Percentiles rank a stretch among this genome's conserved stretches.
Conservation (phyloP, 2,329 filamentous ascomycete species). For the Aspergillus intermedius region DNA sequence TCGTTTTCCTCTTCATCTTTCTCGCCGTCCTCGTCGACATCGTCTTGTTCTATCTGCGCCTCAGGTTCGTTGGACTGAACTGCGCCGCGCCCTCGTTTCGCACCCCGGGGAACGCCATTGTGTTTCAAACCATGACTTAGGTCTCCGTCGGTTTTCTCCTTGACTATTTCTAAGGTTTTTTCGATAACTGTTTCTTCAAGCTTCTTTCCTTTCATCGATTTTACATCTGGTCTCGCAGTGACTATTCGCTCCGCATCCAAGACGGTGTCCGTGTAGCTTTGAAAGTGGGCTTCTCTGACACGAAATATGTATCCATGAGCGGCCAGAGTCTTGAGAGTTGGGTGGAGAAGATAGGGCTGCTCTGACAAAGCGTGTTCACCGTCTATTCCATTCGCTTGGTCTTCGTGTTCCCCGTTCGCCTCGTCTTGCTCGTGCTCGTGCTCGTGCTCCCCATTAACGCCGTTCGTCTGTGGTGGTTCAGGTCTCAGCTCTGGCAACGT, state of each 20-base stretch:
- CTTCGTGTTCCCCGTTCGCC: slow-evolving; percentile 10
- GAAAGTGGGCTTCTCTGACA: slow-evolving; percentile 35
- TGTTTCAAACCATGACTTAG: slow-evolving; percentile 26
- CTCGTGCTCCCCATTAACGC: slow-evolving; percentile 15
- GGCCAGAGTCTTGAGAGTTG: slow-evolving; percentile 34
- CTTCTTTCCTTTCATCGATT: slow-evolving; percentile 34
- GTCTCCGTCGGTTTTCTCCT: slow-evolving; percentile 30
- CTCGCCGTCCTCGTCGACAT: slow-evolving; percentile 22
- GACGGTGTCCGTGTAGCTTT: slow-evolving; percentile 34
- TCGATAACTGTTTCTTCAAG: slow-evolving; percentile 27
- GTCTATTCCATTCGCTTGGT: slow-evolving; percentile 18
- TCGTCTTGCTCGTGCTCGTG: slow-evolving; percentile 17
- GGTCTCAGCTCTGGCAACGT: slow-evolving; percentile 30
- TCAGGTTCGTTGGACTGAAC: slow-evolving; percentile 11
- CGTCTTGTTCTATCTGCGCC: slow-evolving; percentile 19
- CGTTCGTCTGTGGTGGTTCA: slow-evolving; percentile 17
- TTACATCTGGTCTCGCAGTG: slow-evolving; percentile 23
- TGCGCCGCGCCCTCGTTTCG: slow-evolving; percentile 25
- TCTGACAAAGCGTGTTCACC: slow-evolving; percentile 16
- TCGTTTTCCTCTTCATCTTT: slow-evolving; percentile 30
- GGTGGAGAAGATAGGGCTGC: slow-evolving; percentile 24
- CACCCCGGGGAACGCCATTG: slow-evolving; percentile 27
- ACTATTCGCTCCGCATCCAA: slow-evolving; percentile 33
- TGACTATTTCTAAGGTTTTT: slow-evolving; percentile 23
- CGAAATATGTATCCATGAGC: slow-evolving; percentile 37